Base-by-base conservation (phyloP, 768 basidiomycete species). In the Lanmaoa pseudosensibilis region DNA sequence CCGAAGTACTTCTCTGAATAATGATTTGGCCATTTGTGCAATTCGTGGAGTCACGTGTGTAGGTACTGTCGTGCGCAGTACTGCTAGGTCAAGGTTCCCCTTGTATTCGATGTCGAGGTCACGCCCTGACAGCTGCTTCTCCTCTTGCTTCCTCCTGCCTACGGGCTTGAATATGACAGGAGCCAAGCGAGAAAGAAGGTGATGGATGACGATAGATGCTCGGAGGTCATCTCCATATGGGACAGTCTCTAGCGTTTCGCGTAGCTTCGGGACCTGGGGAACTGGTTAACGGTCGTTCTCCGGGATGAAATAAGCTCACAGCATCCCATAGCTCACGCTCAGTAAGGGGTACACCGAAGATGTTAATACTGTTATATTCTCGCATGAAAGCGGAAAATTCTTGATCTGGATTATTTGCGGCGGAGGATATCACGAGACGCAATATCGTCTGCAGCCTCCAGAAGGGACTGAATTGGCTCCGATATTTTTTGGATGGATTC, bases 41-140 rank as follows among this genome's bases (percentile, higher is more conserved):
- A 91, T 83, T 19, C 76, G 73, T 0, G 83, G 82, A 0, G 88
- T 90, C 9, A 91, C 86, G 46, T 81, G 80, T 0, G 87, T 89
- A 5, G 74, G 70, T 18, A 69, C 78, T 60, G 83, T 82, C 32
- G 80, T 78, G 58, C 83, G 81, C 18, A 90, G 74, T 2, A 87
- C 82, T 2, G 77, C 79, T 5, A 81, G 60, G 61, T 91, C 89
- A 6, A 76, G 71, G 60, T 84, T 82, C 0, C 78, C 78, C 0
- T 43, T 63, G 53, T 60, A 62, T 4, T 62, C 41, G 13, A 56
- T 27, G 10, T 18, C 43, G 12, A 48, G 19, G n/a, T 56, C 47
- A 15, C 3, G 34, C 18, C 30, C 54, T 7, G 54, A 40, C 1
- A 12, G 25, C 15, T 25, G 30, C 38, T 18, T 30, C 33, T 27